phyloP scores from a whole-genome alignment of 2,329 filamentous ascomycete species.

The Trichoderma semiorbis region DNA sequence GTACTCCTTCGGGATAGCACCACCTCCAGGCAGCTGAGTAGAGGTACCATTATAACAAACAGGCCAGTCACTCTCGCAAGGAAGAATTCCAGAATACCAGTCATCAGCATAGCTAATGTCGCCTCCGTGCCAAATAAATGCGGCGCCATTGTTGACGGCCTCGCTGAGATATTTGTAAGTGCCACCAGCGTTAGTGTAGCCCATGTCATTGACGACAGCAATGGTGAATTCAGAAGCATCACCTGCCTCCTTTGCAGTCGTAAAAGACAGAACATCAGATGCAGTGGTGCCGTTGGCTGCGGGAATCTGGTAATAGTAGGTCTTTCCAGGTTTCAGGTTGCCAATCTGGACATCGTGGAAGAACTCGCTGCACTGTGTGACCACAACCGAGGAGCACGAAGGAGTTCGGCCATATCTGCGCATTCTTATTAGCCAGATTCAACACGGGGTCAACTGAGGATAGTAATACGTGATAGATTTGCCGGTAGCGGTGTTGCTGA shows the following conservation, averaged over 20 bases:
- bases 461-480: neutral
- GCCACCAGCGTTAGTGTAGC: constrained; percentile 1
- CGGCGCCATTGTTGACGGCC: neutral
- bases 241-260: neutral
- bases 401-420: constrained; percentile 2
- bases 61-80: constrained; percentile 6
- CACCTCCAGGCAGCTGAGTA: neutral
- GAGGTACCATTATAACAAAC: constrained; percentile 2
- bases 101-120: constrained; percentile 9
- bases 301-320: constrained; percentile 7
- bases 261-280: constrained; percentile 1
- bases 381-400: neutral
- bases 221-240: neutral
- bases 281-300: constrained; percentile 7
- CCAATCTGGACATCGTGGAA: constrained; percentile 5
- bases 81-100: neutral
- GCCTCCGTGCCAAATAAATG: constrained; percentile 7
- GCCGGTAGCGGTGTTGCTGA: neutral
- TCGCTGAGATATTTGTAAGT: constrained; percentile 6
- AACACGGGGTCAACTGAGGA: neutral
- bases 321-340: neutral
- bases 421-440: neutral
- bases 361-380: constrained; percentile 10
- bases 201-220: constrained; percentile 4
- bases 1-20: neutral